phyloP scores from a whole-genome alignment of 2,329 filamentous ascomycete species.

The Huntiella moniliformis region DNA sequence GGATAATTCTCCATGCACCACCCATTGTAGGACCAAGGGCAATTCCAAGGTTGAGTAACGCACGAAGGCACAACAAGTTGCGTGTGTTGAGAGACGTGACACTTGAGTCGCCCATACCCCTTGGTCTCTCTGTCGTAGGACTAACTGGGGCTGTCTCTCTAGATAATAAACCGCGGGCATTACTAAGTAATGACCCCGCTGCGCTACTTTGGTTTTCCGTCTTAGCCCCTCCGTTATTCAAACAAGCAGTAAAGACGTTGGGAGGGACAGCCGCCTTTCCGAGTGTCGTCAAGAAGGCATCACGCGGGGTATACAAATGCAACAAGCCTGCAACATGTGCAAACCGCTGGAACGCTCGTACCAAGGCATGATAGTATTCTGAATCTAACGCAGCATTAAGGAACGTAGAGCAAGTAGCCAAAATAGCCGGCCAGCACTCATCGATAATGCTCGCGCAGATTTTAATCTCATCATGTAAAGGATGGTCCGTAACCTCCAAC shows the following conservation, averaged over 20 bases:
- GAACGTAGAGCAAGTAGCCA: constrained; percentile 91
- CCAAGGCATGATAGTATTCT: constrained; percentile 81
- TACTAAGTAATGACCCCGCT: constrained; percentile 42
- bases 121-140: constrained; percentile 35
- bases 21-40: constrained; percentile 77
- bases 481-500: constrained; percentile 52
- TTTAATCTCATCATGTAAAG: constrained; percentile 50
- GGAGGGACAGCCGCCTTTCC: constrained; percentile 85
- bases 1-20: constrained; percentile 71
- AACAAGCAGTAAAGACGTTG: constrained; percentile 46
- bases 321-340: constrained; percentile 85
- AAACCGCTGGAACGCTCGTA: constrained; percentile 85
- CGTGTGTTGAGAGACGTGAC: constrained; percentile 54
- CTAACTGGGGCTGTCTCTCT: constrained; percentile 51
- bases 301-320: constrained; percentile 65
- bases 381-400: constrained; percentile 79
- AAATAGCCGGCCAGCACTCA: constrained; percentile 84
- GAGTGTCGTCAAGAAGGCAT: constrained; percentile 85
- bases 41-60: constrained; percentile 86
- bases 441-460: constrained; percentile 70
- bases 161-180: constrained; percentile 53
- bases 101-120: constrained; percentile 35
- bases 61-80: constrained; percentile 76
- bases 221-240: constrained; percentile 29
- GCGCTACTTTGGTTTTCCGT: constrained; percentile 14